Evolutionary conservation across 2,329 filamentous ascomycete species (phyloP).

Genomic region (Xylariaceae sp.): DNA sequence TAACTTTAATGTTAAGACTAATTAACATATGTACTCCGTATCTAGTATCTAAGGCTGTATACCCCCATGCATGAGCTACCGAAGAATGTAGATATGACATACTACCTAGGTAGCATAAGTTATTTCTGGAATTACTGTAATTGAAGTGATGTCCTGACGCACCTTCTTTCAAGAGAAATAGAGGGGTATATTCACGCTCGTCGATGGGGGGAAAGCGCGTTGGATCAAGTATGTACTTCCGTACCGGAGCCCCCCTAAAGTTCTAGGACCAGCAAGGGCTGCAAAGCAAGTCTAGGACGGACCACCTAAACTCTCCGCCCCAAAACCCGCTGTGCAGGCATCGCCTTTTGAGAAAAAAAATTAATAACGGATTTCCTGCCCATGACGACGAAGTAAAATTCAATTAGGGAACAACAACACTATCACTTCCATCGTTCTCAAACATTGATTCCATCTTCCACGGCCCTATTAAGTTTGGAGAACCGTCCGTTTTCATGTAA

Average conservation of each 20-base stretch:
- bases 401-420: constrained; percentile 40
- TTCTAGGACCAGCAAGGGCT: neutral
- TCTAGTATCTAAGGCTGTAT: no score
- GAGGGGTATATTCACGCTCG: constrained; percentile 3
- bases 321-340: constrained; percentile 14
- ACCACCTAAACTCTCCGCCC: constrained; percentile 10
- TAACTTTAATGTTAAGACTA: no score
- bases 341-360: constrained; percentile 30
- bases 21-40: no score
- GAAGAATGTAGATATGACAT: no score
- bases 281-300: neutral
- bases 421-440: constrained; percentile 42
- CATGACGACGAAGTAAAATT: constrained; percentile 23
- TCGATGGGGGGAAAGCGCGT: neutral
- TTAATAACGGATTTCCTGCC: constrained; percentile 25
- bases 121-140: no score
- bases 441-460: constrained; percentile 37
- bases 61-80: no score
- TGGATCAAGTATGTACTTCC: constrained; percentile 2
- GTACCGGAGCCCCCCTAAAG: constrained; percentile 7
- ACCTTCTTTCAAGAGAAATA: neutral
- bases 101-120: no score
- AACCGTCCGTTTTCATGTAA: constrained; percentile 62
- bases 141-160: no score
- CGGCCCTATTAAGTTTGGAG: constrained; percentile 39